phyloP scores from a whole-genome alignment of 805 yeast species.

The Wickerhamiella lipophila region DNA sequence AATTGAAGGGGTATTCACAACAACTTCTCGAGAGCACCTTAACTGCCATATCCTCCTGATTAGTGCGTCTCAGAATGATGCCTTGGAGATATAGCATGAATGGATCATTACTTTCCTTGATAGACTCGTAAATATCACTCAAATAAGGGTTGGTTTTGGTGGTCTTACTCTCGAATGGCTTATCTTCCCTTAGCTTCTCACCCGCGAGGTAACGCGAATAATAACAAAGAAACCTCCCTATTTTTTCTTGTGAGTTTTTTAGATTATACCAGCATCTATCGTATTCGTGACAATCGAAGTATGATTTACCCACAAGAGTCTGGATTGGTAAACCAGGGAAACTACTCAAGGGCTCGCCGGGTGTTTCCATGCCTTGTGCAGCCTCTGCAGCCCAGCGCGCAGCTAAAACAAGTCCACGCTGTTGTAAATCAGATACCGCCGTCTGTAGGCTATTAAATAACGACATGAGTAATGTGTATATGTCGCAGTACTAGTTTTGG shows the following conservation, averaged over 20 bases:
- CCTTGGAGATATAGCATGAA: slow-evolving; percentile 66
- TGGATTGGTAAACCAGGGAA: slow-evolving; percentile 30
- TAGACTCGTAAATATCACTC: slow-evolving; percentile 29
- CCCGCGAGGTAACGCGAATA: slow-evolving; percentile 63
- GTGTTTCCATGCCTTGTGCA: slow-evolving; percentile 40
- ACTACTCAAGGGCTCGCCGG: slow-evolving; percentile 7
- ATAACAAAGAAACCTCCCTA: slow-evolving; percentile 41
- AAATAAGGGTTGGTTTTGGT: slow-evolving; percentile 26
- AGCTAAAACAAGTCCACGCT: slow-evolving; percentile 50
- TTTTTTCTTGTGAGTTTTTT: slow-evolving; percentile 29
- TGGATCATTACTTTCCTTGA: slow-evolving; percentile 33
- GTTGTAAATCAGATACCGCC: slow-evolving; percentile 37
- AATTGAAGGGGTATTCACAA: slow-evolving; percentile 63
- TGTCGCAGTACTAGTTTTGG: neutral
- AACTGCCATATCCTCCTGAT: slow-evolving; percentile 49
- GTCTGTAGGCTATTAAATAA: slow-evolving; percentile 8
- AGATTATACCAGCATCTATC: slow-evolving; percentile 59
- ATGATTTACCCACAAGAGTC: slow-evolving; percentile 51
- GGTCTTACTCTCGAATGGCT: slow-evolving; percentile 32
- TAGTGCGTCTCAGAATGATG: slow-evolving; percentile 47
- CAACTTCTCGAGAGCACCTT: slow-evolving; percentile 49
- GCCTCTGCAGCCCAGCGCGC: slow-evolving; percentile 74
- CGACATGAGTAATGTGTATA: neutral
- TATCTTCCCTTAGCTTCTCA: slow-evolving; percentile 61
- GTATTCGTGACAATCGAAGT: slow-evolving; percentile 75